Evolutionary conservation across 495 filamentous ascomycete genomes (phyloP), one percentile per base, ranked within the genome.

Genomic region (Acidomyces sp.): DNA sequence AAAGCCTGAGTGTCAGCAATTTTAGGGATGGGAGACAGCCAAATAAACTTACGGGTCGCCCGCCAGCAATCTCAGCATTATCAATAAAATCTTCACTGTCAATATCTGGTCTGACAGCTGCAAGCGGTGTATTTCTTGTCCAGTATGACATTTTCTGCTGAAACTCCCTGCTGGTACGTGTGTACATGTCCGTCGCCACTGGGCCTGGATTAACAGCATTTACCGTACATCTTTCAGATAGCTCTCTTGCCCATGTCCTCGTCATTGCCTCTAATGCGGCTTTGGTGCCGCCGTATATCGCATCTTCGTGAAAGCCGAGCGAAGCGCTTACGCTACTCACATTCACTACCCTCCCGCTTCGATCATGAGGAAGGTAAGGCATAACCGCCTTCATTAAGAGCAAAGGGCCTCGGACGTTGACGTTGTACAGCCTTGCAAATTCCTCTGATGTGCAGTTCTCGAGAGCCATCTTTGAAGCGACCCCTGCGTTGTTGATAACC

Each of bases 251-350:
- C 87, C 86, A 95, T 1, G 82, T 85, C 6, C 87, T 68, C 9
- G 85, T 93, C 85, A 93, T 90, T n/a, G 80, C 72, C 47, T 95
- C 87, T 23, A 93, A 52, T 0, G 87, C 86, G 0, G 81, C 85
- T 60, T 95, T 95, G 48, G 79, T 88, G 3, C 85, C 85, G 27
- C 81, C 83, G 55, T 93, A 95, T 23, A 93, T 74, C 5, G 71
- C 71, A 59, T 90, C 82, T 4, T 66, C 70, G 2, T 64, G 54
- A 59, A 83, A 84, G 0, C 86, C 85, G 9, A 78, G 57, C 3
- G 68, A 69, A 1, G 80, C 70, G 4, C 77, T 71, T 6, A 93
- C 76, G 43, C 70, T 77, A 11, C 75, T 82, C 47, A 92, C 55
- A 57, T 85, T 92, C 41, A 94, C 66, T 52, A 93, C 77, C 41